These are phyloP conservation scores for Entonaema liquescens DNA, from an alignment of 495 filamentous ascomycete species.

Conservation along the genomic window DNA sequence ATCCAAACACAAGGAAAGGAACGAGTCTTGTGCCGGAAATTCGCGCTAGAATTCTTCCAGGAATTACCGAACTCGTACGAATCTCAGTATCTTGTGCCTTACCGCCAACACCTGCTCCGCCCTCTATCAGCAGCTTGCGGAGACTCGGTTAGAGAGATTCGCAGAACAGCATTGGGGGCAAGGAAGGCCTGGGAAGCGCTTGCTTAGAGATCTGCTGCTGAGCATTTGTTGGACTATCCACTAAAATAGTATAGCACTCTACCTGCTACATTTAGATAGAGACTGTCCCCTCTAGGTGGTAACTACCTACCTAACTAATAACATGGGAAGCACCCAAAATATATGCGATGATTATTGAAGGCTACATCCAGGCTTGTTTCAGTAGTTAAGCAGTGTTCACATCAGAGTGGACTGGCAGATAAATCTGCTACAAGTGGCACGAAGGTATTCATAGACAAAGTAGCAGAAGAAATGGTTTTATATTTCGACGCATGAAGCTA, in stretches of 20 bases:
- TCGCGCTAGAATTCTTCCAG: slow-evolving; percentile 51
- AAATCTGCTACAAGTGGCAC: neutral
- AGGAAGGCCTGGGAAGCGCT: slow-evolving; percentile 54
- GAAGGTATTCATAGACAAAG: neutral
- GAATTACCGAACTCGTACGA: slow-evolving; percentile 53
- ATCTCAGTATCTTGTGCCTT: slow-evolving; percentile 48
- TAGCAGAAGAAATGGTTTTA: neutral
- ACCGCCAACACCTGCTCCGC: slow-evolving; percentile 47
- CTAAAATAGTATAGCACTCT: neutral
- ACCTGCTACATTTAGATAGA: neutral
- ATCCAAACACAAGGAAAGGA: neutral
- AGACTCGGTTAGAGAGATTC: slow-evolving; percentile 54
- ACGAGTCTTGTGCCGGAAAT: slow-evolving; percentile 43
- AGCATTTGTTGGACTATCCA: neutral
- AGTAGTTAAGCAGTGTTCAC: neutral
- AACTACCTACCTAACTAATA: neutral
- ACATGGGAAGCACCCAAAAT: neutral
- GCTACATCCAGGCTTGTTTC: neutral
- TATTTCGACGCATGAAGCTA: slow-evolving; percentile 18
- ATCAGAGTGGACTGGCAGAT: neutral
- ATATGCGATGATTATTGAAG: neutral
- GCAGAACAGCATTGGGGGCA: slow-evolving; percentile 51
- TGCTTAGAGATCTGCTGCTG: slow-evolving; percentile 4
- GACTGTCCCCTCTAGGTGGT: neutral
- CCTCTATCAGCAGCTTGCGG: slow-evolving; percentile 55